Evolutionary conservation across 2,329 filamentous ascomycete species (phyloP), one percentile per base, ranked within the genome.

Genomic region (Botrytis byssoidea): DNA sequence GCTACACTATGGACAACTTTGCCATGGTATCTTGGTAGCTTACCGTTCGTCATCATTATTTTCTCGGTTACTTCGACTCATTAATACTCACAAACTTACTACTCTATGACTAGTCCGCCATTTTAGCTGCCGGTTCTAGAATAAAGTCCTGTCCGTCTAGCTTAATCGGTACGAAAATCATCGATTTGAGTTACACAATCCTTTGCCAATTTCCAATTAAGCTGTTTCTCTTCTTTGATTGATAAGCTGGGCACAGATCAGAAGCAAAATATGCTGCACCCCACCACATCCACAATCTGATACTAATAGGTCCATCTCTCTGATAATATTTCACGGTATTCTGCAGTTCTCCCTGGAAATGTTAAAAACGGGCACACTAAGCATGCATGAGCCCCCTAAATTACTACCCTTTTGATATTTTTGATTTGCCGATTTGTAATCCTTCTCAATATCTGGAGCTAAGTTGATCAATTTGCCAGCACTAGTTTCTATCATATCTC

Each of bases 201-300:
- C 12, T 35, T 35, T 37, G 51, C 29, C n/a, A 69, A 69, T 40
- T 32, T 25, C n/a, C 16, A 46, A 20, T 32, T 37, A 35, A 59
- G 57, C 14, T 18, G 12, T 32, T 64, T 48, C n/a, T 48, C n/a
- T n/a, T 57, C 69, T 60, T 70, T 68, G 73, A 68, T 66, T 72
- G 51, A 71, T 71, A 71, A 71, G 32, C 60, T 55, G 12, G 32
- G 18, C 46, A 66, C 46, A 71, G 35, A 42, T 57, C 70, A 71
- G 25, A 42, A 57, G 70, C 32, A 55, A 66, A 48, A 51, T 44
- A 42, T 32, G 40, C 35, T 63, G 42, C 65, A 51, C 44, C 44
- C 22, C 59, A 65, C 42, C 32, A 35, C 44, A 63, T 71, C 46
- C 46, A 51, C 46, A 40, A 65, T 71, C 42, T 57, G 32, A 40